Conservation (phyloP, 306 rosid species). For the Trichosanthes cucumerina region DNA sequence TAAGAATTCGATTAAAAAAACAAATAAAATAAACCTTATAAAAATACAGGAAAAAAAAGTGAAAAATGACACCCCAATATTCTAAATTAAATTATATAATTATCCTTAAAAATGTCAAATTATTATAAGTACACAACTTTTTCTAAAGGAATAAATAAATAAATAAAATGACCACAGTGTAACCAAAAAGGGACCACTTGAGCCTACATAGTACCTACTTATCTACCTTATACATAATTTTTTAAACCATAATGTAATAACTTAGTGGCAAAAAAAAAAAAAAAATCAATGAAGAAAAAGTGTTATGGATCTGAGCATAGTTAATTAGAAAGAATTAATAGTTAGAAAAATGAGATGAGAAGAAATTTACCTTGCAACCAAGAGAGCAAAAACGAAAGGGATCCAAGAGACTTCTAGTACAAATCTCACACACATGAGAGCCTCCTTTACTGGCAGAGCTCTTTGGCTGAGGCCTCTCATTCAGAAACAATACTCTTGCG, state of each 20-base stretch:
- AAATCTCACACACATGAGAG: conserved; percentile 8
- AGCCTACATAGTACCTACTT: background rate
- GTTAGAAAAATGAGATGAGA: background rate
- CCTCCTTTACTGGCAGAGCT: background rate
- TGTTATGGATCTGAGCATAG: background rate
- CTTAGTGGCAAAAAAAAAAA: background rate
- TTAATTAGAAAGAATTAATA: background rate
- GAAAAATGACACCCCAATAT: background rate
- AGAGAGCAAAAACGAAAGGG: conserved; percentile 15
- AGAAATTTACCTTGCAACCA: conserved; percentile 9
- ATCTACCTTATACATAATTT: background rate
- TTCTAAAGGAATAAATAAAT: background rate
- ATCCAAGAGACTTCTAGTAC: conserved; percentile 6
- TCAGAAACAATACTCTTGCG: conserved; percentile 9
- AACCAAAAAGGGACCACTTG: background rate
- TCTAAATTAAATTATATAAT: background rate
- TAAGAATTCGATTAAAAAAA: too few species aligned
- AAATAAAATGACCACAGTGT: background rate
- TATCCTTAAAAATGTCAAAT: background rate
- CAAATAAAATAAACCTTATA: too few species aligned
- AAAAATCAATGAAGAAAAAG: background rate
- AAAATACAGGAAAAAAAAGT: too few species aligned
- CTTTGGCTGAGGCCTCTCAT: conserved; percentile 12
- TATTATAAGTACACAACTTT: background rate
- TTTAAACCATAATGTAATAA: background rate